These are phyloP conservation scores for Paraphoma sp. DNA, from an alignment of 2,329 filamentous ascomycete genomes.

Conservation along the genomic window DNA sequence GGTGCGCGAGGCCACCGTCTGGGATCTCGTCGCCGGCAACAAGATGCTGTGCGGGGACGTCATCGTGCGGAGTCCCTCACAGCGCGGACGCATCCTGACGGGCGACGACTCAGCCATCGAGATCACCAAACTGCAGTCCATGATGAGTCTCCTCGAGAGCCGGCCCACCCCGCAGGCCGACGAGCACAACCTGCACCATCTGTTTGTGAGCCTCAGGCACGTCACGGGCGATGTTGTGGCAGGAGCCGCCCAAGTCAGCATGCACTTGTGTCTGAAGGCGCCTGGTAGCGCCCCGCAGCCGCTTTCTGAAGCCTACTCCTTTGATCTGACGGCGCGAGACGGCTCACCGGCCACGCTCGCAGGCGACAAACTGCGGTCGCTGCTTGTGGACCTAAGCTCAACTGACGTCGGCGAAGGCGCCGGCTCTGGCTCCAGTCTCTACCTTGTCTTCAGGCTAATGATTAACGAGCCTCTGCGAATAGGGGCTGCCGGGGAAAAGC, in stretches of 20 bases:
- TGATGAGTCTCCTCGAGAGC: slow-evolving; percentile 92
- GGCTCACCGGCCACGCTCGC: slow-evolving; percentile 70
- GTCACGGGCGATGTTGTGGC: slow-evolving; percentile 80
- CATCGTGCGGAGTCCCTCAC: slow-evolving; percentile 87
- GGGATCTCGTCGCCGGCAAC: slow-evolving; percentile 93
- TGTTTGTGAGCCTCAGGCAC: slow-evolving; percentile 83
- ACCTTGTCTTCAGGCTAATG: slow-evolving; percentile 82
- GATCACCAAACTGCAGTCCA: slow-evolving; percentile 87
- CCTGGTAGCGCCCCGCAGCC: slow-evolving; percentile 68
- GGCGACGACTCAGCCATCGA: slow-evolving; percentile 93
- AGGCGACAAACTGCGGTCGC: slow-evolving; percentile 75
- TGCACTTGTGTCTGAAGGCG: slow-evolving; percentile 78
- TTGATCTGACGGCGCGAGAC: slow-evolving; percentile 78
- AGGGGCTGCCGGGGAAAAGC: slow-evolving; percentile 39
- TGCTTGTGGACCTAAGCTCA: slow-evolving; percentile 86
- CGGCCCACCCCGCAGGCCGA: slow-evolving; percentile 73
- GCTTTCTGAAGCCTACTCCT: slow-evolving; percentile 82
- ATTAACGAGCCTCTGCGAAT: slow-evolving; percentile 58
- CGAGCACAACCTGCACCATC: slow-evolving; percentile 77
- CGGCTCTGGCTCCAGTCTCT: slow-evolving; percentile 75
- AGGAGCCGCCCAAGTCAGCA: slow-evolving; percentile 72
- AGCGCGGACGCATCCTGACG: slow-evolving; percentile 84
- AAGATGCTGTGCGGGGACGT: slow-evolving; percentile 93
- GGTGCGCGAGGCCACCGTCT: slow-evolving; percentile 88
- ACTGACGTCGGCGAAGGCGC: slow-evolving; percentile 72